Percentiles rank a stretch among this genome's conserved stretches.
Conservation (phyloP, 2,329 filamentous ascomycete genomes). For the Trichoderma hamatum region DNA sequence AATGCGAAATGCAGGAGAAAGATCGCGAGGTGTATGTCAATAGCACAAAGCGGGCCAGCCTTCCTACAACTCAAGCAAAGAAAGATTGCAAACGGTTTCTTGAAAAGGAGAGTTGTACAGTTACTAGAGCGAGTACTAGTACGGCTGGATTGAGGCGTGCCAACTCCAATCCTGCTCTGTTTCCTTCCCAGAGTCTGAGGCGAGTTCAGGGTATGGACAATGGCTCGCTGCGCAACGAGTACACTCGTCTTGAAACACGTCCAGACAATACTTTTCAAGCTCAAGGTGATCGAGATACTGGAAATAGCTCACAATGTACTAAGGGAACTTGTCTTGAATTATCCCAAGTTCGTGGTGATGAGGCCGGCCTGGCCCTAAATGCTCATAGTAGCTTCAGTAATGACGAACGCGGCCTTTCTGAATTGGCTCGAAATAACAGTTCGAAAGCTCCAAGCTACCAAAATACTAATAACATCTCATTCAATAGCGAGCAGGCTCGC, state of each 20-base stretch:
- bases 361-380: background rate
- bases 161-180: background rate
- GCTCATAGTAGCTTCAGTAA: background rate
- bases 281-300: background rate
- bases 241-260: slow-evolving; percentile 7
- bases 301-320: background rate
- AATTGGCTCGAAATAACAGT: background rate
- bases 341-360: background rate
- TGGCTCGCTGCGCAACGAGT: slow-evolving; percentile 18
- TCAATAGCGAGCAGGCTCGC: background rate
- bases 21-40: background rate
- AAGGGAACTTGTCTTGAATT: background rate
- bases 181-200: background rate
- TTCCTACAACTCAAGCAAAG: background rate
- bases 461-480: background rate
- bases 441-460: background rate
- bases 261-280: background rate
- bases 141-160: background rate
- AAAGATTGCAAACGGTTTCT: background rate
- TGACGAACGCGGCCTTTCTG: background rate
- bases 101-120: background rate
- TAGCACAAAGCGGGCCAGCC: background rate
- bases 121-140: slow-evolving; percentile 8
- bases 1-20: slow-evolving; percentile 3
- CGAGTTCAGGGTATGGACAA: background rate